Evolutionary conservation across 1,284 basidiomycete genomes (phyloP).

Genomic region (Pseudozyma sp.): DNA sequence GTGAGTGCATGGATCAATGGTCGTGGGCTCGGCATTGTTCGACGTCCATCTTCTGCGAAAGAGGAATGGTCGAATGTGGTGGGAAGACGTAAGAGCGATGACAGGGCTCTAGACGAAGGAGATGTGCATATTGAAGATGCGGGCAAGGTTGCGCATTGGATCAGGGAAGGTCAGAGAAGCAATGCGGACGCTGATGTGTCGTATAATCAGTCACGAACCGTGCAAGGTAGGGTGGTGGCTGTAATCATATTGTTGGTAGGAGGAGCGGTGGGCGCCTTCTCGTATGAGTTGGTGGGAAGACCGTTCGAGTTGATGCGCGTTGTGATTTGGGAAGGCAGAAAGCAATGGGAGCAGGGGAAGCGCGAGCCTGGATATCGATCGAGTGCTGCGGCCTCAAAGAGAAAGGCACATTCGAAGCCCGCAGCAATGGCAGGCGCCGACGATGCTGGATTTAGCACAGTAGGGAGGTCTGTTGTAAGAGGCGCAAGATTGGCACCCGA

Average conservation of each 20-base stretch:
- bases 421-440: conserved; percentile 2
- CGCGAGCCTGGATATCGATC: conserved; percentile 36
- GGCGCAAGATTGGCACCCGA: conserved; percentile 30
- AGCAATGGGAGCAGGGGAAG: conserved; percentile 61
- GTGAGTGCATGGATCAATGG: conserved; percentile 53
- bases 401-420: not conserved
- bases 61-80: conserved; percentile 21
- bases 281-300: conserved; percentile 66
- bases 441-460: conserved; percentile 15
- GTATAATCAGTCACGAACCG: conserved; percentile 63
- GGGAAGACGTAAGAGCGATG: conserved; percentile 20
- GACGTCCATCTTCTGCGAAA: not conserved
- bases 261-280: conserved; percentile 62
- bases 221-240: conserved; percentile 55
- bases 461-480: conserved; percentile 17
- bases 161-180: conserved; percentile 27
- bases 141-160: conserved; percentile 22
- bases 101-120: not conserved
- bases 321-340: conserved; percentile 67
- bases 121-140: conserved; percentile 40
- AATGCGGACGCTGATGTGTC: conserved; percentile 49
- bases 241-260: conserved; percentile 60
- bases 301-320: conserved; percentile 68
- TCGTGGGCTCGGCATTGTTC: conserved; percentile 33
- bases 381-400: conserved; percentile 1